Evolutionary conservation across 768 basidiomycete species (phyloP).

Genomic region (Xerocomellus intermedius): DNA sequence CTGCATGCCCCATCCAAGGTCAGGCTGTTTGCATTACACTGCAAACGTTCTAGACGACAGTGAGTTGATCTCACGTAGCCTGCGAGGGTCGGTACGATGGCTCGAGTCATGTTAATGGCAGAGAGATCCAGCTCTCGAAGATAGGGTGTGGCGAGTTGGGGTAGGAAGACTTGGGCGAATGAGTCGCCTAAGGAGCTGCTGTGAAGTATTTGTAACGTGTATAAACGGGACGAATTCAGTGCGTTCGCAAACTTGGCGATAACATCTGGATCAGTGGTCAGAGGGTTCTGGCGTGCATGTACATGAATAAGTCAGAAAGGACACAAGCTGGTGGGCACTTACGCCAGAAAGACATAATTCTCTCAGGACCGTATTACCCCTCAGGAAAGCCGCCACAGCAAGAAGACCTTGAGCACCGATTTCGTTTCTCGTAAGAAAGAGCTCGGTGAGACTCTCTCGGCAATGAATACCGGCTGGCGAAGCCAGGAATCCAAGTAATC

Average conservation of each 20-base stretch:
- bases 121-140: constrained; percentile 59
- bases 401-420: constrained; percentile 56
- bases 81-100: constrained; percentile 41
- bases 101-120: constrained; percentile 44
- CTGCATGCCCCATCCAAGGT: constrained; percentile 42
- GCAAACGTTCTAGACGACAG: constrained; percentile 49
- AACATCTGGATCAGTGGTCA: constrained; percentile 37
- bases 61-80: constrained; percentile 51
- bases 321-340: constrained; percentile 21
- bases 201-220: constrained; percentile 49
- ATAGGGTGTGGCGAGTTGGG: constrained; percentile 44
- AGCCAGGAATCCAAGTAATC: constrained; percentile 52
- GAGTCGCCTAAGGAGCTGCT: constrained; percentile 49
- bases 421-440: constrained; percentile 55
- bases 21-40: constrained; percentile 56
- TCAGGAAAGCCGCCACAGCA: constrained; percentile 52
- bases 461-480: constrained; percentile 48
- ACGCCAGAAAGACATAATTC: constrained; percentile 60
- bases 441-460: constrained; percentile 43
- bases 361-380: constrained; percentile 43
- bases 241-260: constrained; percentile 44
- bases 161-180: constrained; percentile 51
- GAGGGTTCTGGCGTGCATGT: constrained; percentile 36
- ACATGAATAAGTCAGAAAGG: constrained; percentile 12
- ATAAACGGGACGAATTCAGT: constrained; percentile 54